phyloP scores from a whole-genome alignment of 352 stramenopile species.

The Pythium coloratum region DNA sequence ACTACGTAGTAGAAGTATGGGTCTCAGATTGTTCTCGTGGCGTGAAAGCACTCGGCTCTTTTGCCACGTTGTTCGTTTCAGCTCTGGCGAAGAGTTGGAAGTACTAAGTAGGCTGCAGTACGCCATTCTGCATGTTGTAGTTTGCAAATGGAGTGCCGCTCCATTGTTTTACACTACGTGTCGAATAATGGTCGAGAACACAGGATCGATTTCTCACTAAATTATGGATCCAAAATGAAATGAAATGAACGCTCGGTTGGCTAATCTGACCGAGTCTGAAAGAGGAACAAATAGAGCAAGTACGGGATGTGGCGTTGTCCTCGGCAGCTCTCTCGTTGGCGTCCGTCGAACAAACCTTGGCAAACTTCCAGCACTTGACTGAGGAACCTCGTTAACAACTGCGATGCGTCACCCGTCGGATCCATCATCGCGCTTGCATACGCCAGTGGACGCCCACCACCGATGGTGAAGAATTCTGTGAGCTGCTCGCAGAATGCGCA shows the following conservation, averaged over 20 bases:
- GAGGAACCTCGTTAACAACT: not conserved
- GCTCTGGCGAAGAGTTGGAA: too few species aligned
- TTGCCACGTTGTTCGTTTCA: too few species aligned
- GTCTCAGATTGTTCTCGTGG: too few species aligned
- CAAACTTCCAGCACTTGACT: constrained; percentile 1
- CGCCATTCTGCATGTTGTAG: too few species aligned
- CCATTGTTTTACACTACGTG: too few species aligned
- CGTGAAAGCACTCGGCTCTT: too few species aligned
- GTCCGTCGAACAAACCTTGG: not conserved
- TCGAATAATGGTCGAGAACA: too few species aligned
- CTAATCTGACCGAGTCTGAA: not conserved
- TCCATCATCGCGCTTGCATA: not conserved
- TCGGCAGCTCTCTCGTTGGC: not conserved
- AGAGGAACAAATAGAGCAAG: constrained; percentile 6
- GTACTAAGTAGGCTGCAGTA: too few species aligned
- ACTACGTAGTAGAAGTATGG: too few species aligned
- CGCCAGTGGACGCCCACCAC: constrained; percentile 6
- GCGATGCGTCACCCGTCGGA: not conserved
- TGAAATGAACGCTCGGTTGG: not conserved
- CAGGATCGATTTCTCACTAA: too few species aligned
- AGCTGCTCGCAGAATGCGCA: constrained; percentile 18
- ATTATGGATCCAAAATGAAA: too few species aligned
- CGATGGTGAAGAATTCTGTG: constrained; percentile 3
- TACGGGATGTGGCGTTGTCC: constrained; percentile 7
- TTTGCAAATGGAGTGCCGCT: too few species aligned